Evolutionary conservation across 78 protist species (phyloP).

Genomic region (Dictyostelium intermedium): DNA sequence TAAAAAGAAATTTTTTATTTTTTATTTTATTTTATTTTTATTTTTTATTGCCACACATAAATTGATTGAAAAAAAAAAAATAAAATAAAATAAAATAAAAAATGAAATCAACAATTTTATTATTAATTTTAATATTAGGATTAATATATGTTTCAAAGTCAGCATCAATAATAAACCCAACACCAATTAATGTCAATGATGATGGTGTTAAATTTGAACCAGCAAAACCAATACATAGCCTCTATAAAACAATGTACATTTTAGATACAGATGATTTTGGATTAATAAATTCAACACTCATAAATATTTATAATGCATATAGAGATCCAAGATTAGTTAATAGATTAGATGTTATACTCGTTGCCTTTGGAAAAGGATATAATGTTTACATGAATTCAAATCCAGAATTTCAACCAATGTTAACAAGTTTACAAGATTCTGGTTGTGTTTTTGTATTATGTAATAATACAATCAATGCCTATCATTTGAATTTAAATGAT

Average conservation of each 20-base stretch:
- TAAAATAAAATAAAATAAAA: not conserved
- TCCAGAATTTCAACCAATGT: slow-evolving; percentile 36
- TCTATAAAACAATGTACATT: slow-evolving; percentile 12
- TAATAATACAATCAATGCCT: slow-evolving; percentile 15
- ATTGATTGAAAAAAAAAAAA: not conserved
- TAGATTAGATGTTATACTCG: not conserved
- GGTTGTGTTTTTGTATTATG: slow-evolving; percentile 10
- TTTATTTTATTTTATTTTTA: not conserved
- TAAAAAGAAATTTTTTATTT: not conserved
- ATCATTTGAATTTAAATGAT: not conserved
- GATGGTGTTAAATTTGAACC: not conserved
- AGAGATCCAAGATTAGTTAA: not conserved
- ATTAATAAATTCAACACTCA: slow-evolving; percentile 4
- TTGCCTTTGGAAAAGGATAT: not conserved
- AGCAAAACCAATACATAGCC: not conserved
- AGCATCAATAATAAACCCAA: not conserved
- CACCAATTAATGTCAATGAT: not conserved
- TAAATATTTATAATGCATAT: slow-evolving; percentile 20
- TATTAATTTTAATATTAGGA: not conserved
- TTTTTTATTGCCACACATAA: not conserved
- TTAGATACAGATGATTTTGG: not conserved
- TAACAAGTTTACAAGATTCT: not conserved
- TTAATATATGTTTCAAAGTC: not conserved
- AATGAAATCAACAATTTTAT: slow-evolving; percentile 5
- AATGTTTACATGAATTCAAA: slow-evolving; percentile 1